A percentile compares a stretch with the other conserved stretches of the same genome.
These are phyloP conservation scores for Cercophora newfieldiana DNA, from an alignment of 495 filamentous ascomycete genomes.

Conservation along the genomic window DNA sequence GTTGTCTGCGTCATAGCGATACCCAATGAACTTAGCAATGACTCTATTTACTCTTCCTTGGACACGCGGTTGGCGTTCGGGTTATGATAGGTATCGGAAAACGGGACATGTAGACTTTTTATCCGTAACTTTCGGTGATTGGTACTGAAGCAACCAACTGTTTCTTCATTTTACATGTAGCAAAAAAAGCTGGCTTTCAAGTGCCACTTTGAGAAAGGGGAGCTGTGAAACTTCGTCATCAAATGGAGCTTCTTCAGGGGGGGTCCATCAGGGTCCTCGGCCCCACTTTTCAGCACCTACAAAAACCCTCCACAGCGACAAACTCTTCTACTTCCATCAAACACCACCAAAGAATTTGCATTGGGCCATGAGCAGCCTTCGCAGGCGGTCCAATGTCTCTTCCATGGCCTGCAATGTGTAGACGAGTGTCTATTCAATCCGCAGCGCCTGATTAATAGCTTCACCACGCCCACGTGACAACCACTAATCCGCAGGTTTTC, in stretches of 20 bases:
- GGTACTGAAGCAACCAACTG: too few relatives aligned
- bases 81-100: background rate
- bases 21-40: constrained; percentile 21
- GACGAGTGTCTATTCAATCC: constrained; percentile 4
- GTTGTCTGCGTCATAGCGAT: constrained; percentile 25
- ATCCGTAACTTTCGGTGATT: too few relatives aligned
- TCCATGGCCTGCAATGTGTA: background rate
- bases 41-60: background rate
- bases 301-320: background rate
- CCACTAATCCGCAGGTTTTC: background rate
- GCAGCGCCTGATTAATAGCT: background rate
- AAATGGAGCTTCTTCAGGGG: background rate
- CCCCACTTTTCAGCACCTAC: background rate
- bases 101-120: too few relatives aligned
- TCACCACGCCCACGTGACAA: constrained; percentile 1
- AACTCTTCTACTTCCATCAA: background rate
- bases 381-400: background rate
- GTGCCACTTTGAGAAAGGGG: too few relatives aligned
- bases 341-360: background rate
- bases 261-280: constrained; percentile 2
- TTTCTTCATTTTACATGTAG: too few relatives aligned
- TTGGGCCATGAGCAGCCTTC: background rate
- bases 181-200: too few relatives aligned
- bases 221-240: background rate
- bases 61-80: background rate